Base-by-base conservation (phyloP, 139 green algal species). In the Mychonastes homosphaera region DNA sequence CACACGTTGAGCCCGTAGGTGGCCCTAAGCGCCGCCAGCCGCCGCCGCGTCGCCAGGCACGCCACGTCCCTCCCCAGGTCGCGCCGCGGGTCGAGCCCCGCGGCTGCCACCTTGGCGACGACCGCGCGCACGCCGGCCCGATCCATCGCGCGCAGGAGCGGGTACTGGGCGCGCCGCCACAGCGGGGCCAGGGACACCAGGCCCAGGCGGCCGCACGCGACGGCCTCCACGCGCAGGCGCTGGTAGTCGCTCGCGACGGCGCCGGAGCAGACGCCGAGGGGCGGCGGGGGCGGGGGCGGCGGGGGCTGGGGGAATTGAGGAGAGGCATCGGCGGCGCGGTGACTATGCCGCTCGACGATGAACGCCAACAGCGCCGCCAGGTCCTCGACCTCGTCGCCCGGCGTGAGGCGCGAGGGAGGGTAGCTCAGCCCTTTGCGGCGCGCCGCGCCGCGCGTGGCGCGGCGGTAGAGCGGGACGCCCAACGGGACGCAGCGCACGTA, bases 201-300 rank as follows among this genome's bases (percentile, higher is more conserved):
- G 35, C 79, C 78, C 33, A 97, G 71, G 0, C 87, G 73, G 3
- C 56, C 54, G 45, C 86, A 95, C 53, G 96, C 82, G 57, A 75
- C 73, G 8, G 74, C 75, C 70, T 99, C 92, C 41, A 99, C 91
- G 10, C 92, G 76, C 47, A 93, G 70, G 19, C 92, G 76, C 77
- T 99, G 92, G 76, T 98, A 99, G 75, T 98, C 92, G 0, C 80
- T 93, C 2, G 88, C 84, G 33, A 99, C 95, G 13, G 92, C 92
- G 2, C 92, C 92, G 4, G 62, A 88, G 1, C 72, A 75, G 13
- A 97, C 91, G 1, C 76, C 45, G 15, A 18, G 61, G 10, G 24
- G 45, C 30, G 10, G 3, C 4, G 54, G 38, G 3, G 29, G 38
- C 21, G 38, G 49, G 24, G 12, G 13, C 27, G 10, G 28, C 38